These are phyloP conservation scores for Pestalotiopsis sp. DNA, from an alignment of 2,329 filamentous ascomycete genomes.

Conservation along the genomic window DNA sequence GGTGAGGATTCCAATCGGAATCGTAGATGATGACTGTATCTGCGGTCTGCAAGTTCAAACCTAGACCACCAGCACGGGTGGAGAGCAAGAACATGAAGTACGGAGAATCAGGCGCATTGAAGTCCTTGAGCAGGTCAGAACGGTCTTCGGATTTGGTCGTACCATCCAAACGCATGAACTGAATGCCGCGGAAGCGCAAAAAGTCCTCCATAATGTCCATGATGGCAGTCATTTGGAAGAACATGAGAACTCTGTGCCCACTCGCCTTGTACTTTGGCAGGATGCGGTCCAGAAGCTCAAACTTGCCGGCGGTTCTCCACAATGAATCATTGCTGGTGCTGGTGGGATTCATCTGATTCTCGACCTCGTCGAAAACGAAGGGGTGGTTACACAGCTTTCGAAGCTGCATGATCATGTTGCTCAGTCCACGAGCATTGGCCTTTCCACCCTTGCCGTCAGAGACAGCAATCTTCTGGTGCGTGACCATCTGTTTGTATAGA, in stretches of 20 bases:
- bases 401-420: constrained; percentile 99
- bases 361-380: constrained; percentile 97
- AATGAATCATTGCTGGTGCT: constrained; percentile 89
- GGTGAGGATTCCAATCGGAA: constrained; percentile 99
- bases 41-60: constrained; percentile 94
- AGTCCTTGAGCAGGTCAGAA: constrained; percentile 83
- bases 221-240: constrained; percentile 99
- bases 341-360: constrained; percentile 94
- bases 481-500: constrained; percentile 96
- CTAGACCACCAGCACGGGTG: constrained; percentile 95
- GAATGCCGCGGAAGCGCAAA: constrained; percentile 78
- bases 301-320: constrained; percentile 96
- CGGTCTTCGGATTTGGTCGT: constrained; percentile 98
- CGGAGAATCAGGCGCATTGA: constrained; percentile 87
- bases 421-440: constrained; percentile 89
- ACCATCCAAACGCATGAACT: constrained; percentile 92
- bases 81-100: constrained; percentile 99
- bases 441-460: constrained; percentile 95
- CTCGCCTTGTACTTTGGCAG: constrained; percentile 91
- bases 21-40: constrained; percentile 99
- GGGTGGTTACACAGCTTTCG: constrained; percentile 99
- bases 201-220: constrained; percentile 99
- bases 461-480: constrained; percentile 91
- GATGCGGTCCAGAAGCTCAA: constrained; percentile 90
- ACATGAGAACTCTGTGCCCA: constrained; percentile 96